Evolutionary conservation across 495 filamentous ascomycete species (phyloP).

Genomic region (Evansstolkia leycettana): DNA sequence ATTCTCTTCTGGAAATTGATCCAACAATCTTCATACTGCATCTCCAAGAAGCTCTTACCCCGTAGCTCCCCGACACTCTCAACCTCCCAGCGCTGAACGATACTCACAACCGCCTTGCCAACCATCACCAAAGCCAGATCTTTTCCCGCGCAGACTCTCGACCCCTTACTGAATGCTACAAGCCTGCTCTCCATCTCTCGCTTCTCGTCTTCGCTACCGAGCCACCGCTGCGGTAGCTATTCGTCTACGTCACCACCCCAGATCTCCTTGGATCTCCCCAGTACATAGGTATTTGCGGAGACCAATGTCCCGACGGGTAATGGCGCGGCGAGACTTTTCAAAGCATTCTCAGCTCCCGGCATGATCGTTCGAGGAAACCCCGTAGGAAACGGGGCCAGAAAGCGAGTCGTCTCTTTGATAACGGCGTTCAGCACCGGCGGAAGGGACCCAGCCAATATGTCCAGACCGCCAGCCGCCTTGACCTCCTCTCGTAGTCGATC

Average conservation of each 20-base stretch:
- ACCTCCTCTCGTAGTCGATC: constrained; percentile 4
- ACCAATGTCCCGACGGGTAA: constrained; percentile 49
- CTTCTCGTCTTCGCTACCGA: constrained; percentile 36
- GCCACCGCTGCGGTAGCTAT: constrained; percentile 45
- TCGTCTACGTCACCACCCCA: constrained; percentile 45
- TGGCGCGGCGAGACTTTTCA: constrained; percentile 22
- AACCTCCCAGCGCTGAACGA: constrained; percentile 5
- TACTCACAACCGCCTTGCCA: constrained; percentile 4
- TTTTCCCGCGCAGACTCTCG: constrained; percentile 7
- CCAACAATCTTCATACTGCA: constrained; percentile 10
- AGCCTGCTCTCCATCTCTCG: constrained; percentile 9
- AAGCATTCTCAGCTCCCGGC: constrained; percentile 7
- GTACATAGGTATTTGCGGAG: constrained; percentile 42
- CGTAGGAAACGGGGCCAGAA: constrained; percentile 57
- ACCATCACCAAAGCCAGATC: constrained; percentile 10
- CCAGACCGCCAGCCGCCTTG: not conserved
- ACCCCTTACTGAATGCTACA: constrained; percentile 10
- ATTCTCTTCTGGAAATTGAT: not conserved
- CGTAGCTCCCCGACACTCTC: constrained; percentile 5
- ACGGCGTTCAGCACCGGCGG: constrained; percentile 49
- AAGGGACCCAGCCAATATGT: constrained; percentile 19
- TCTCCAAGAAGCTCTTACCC: constrained; percentile 8
- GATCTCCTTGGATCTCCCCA: constrained; percentile 38
- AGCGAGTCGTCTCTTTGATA: constrained; percentile 61
- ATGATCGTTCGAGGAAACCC: constrained; percentile 41